phyloP scores from a whole-genome alignment of 495 filamentous ascomycete species.

The Penicillium paxilli region DNA sequence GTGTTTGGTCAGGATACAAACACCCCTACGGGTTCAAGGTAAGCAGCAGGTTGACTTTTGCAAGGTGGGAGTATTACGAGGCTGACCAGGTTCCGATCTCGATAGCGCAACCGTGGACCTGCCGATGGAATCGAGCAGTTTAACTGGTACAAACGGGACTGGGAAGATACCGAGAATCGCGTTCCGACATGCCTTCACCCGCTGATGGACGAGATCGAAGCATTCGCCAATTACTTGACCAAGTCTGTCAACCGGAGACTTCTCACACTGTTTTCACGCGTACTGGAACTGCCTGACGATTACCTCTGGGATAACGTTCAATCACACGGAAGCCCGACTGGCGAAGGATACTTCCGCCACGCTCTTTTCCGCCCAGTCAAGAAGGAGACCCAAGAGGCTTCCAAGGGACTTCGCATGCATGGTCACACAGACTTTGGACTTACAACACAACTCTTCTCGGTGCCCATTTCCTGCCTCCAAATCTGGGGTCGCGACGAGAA shows the following conservation, averaged over 20 bases:
- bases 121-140: conserved; percentile 49
- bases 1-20: conserved; percentile 43
- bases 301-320: conserved; percentile 49
- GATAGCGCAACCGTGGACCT: conserved; percentile 33
- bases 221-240: conserved; percentile 45
- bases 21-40: conserved; percentile 44
- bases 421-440: conserved; percentile 47
- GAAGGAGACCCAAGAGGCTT: conserved; percentile 35
- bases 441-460: conserved; percentile 45
- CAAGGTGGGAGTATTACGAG: too few relatives aligned
- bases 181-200: conserved; percentile 39
- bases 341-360: conserved; percentile 49
- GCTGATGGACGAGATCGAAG: conserved; percentile 47
- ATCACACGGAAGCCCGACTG: conserved; percentile 41
- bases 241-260: conserved; percentile 45
- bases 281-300: conserved; percentile 45
- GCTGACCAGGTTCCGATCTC: too few relatives aligned
- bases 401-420: conserved; percentile 45
- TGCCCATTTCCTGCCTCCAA: conserved; percentile 43
- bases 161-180: conserved; percentile 29
- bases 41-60: too few relatives aligned
- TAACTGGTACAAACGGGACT: conserved; percentile 47
- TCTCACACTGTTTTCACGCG: conserved; percentile 44
- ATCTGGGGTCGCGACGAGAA: conserved; percentile 41
- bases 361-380: conserved; percentile 44